phyloP scores from a whole-genome alignment of 768 basidiomycete genomes.

The Macrocybe gigantea region DNA sequence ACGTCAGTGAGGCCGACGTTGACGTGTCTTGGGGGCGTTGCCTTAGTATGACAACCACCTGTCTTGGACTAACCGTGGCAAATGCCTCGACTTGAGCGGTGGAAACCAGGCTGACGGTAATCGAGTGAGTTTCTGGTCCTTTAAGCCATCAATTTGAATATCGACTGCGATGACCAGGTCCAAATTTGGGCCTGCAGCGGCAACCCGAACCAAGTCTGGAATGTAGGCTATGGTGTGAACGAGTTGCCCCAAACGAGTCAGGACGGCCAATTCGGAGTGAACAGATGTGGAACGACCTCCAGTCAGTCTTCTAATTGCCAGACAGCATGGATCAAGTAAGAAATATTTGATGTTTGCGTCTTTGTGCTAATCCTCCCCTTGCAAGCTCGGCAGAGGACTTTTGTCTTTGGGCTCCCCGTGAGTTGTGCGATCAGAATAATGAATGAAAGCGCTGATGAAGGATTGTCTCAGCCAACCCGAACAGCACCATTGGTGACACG shows the following conservation, averaged over 20 bases:
- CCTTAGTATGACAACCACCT: slow-evolving; percentile 28
- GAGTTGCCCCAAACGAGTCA: slow-evolving; percentile 46
- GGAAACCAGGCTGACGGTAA: slow-evolving; percentile 36
- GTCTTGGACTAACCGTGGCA: slow-evolving; percentile 42
- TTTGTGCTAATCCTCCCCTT: background rate
- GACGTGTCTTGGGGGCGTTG: background rate
- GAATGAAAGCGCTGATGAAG: background rate
- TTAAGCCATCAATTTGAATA: background rate
- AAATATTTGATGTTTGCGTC: slow-evolving; percentile 11
- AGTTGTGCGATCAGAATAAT: background rate
- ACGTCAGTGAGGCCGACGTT: too few species aligned
- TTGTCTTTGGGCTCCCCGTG: slow-evolving; percentile 63
- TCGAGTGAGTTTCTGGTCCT: slow-evolving; percentile 22
- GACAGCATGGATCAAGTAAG: slow-evolving; percentile 59
- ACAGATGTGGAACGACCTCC: slow-evolving; percentile 58
- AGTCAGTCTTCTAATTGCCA: slow-evolving; percentile 63
- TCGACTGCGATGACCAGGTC: slow-evolving; percentile 21
- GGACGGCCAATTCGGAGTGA: slow-evolving; percentile 57
- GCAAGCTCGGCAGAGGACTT: slow-evolving; percentile 57
- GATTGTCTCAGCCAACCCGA: slow-evolving; percentile 9
- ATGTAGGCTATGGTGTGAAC: slow-evolving; percentile 38
- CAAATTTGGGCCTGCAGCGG: slow-evolving; percentile 40
- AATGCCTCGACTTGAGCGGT: slow-evolving; percentile 42
- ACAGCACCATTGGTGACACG: slow-evolving; percentile 56
- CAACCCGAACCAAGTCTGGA: slow-evolving; percentile 48